phyloP scores from a whole-genome alignment of 1,139 yeast genomes.

The Yamadazyma songkhlaensis region DNA sequence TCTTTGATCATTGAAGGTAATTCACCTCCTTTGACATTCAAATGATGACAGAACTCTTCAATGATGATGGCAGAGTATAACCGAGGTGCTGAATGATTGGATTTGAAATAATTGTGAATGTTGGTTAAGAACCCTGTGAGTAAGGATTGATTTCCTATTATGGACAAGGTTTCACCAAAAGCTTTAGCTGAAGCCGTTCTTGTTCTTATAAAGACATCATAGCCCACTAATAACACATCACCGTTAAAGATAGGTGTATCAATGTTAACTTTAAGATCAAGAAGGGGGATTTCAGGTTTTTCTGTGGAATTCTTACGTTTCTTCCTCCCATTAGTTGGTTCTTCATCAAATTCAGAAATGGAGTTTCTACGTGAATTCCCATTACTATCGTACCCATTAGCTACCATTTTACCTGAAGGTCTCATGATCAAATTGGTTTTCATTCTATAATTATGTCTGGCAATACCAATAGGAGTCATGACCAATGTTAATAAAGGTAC shows the following conservation, averaged over 20 bases:
- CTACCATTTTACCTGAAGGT: slow-evolving; percentile 67
- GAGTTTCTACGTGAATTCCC: slow-evolving; percentile 19
- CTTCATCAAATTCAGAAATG: slow-evolving; percentile 15
- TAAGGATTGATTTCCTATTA: slow-evolving; percentile 39
- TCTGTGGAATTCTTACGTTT: slow-evolving; percentile 31
- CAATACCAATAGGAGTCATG: slow-evolving; percentile 93
- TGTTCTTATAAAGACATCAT: slow-evolving; percentile 70
- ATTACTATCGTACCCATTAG: slow-evolving; percentile 16
- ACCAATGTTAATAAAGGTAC: slow-evolving; percentile 65
- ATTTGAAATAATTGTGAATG: slow-evolving; percentile 42
- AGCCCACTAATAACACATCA: slow-evolving; percentile 83
- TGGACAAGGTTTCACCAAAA: slow-evolving; percentile 67
- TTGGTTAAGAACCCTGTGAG: slow-evolving; percentile 36
- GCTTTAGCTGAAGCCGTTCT: slow-evolving; percentile 77
- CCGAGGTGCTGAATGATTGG: slow-evolving; percentile 80
- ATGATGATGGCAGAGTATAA: slow-evolving; percentile 66
- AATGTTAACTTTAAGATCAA: slow-evolving; percentile 69
- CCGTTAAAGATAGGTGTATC: slow-evolving; percentile 93
- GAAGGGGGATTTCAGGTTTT: slow-evolving; percentile 48
- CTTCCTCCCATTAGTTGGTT: slow-evolving; percentile 16
- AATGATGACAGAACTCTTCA: slow-evolving; percentile 63
- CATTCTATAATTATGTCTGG: slow-evolving; percentile 87
- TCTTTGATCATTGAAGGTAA: slow-evolving; percentile 16
- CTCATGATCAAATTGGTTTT: slow-evolving; percentile 68
- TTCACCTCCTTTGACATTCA: slow-evolving; percentile 17